Percentiles rank a stretch among this genome's conserved stretches.
Conservation (phyloP, 768 basidiomycete species). For the Trametes cubensis region DNA sequence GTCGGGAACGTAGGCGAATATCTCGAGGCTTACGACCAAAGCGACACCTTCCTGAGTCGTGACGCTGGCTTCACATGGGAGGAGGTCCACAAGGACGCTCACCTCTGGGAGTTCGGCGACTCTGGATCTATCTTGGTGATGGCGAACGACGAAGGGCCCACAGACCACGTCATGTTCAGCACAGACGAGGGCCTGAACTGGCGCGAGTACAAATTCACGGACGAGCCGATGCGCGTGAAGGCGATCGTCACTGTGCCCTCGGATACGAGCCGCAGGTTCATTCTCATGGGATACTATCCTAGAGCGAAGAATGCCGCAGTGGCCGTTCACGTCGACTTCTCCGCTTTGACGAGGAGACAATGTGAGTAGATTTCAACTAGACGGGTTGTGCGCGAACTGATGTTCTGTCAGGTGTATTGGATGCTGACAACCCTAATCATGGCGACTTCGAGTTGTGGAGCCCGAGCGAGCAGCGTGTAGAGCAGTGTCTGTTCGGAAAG, state of each 20-base stretch:
- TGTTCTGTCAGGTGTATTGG: constrained; percentile 59
- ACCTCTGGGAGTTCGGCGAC: constrained; percentile 98
- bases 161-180: constrained; percentile 86
- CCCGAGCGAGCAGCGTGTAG: constrained; percentile 85
- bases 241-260: constrained; percentile 85
- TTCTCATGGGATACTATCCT: constrained; percentile 72
- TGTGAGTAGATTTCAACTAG: constrained; percentile 54
- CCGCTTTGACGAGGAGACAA: constrained; percentile 67
- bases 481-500: constrained; percentile 89
- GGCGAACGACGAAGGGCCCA: constrained; percentile 93
- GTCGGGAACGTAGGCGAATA: constrained; percentile 93
- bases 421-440: constrained; percentile 66
- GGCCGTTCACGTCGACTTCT: constrained; percentile 88
- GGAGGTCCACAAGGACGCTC: constrained; percentile 97
- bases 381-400: constrained; percentile 15
- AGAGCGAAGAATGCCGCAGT: constrained; percentile 50
- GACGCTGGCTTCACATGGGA: constrained; percentile 98
- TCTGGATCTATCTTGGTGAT: constrained; percentile 93
- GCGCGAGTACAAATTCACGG: constrained; percentile 84
- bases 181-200: constrained; percentile 87
- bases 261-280: constrained; percentile 90
- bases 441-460: constrained; percentile 99
- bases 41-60: constrained; percentile 94
- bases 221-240: constrained; percentile 71
- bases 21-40: constrained; percentile 79